Base-by-base conservation (phyloP, 2,329 filamentous ascomycete species). In the Raffaelea ambrosiae region DNA sequence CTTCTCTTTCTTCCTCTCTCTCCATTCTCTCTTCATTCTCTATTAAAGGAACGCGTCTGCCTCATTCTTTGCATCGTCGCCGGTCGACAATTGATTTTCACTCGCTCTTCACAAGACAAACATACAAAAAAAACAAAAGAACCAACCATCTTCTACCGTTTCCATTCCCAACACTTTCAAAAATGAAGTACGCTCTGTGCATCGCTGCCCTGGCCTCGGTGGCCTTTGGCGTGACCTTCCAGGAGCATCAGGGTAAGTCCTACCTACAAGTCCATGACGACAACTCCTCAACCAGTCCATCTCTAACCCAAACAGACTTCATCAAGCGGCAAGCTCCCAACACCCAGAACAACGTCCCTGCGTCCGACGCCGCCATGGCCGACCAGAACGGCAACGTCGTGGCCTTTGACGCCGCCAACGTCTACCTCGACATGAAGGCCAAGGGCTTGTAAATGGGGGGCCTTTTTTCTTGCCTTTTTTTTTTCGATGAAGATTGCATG, bases 181-280 rank as follows among this genome's bases (percentile, higher is more conserved):
- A 67, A 51, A 79, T 79, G 74, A 70, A 76, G 67, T 72, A 72
- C 68, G 67, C 69, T 50, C 51, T 69, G 52, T 63, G 67, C 57
- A 48, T 77, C 51, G 61, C 74, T 55, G 64, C 72, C 52, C 60
- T 78, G 51, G 64, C 66, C 60, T 62, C 69, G 48, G 63, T 68
- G 56, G 71, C 66, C 55, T 60, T 72, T 57, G 73, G 14, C 46
- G 31, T 38, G 3, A n/a, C 35, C 19, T 2, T 40, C 18, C 18
- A 22, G 36, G 36, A 44, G 22, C 47, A 41, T n/a, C 47, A 48
- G 20, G 47, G 47, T 48, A 22, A 20, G 47, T 35, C 26, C 26
- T 29, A 29, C 26, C 26, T 29, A 29, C 26, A 7, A 7, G 7
- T 13, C 26, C 26, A n/a, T n/a, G 26, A 29, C 26, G 26, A 7